Evolutionary conservation across 208 protist genomes (phyloP), one percentile per base, ranked within the genome.

Genomic region (Leishmania tarentolae): DNA sequence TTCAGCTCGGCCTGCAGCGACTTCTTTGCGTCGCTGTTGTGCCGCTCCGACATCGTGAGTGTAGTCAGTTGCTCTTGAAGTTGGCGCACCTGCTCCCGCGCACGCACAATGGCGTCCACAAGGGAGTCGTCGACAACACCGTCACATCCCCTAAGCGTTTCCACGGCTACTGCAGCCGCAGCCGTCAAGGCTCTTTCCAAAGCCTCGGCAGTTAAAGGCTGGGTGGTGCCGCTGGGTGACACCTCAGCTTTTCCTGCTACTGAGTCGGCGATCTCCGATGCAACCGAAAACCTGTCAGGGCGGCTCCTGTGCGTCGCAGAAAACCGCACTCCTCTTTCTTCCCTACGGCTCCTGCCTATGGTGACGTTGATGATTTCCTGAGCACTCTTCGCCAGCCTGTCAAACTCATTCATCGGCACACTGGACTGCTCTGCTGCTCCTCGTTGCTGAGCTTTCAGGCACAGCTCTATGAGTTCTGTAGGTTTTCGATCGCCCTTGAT

Each of bases 361-460:
- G 77, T 53, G 9, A 79, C 73, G 0, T 37, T 63, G 28, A 85
- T 44, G 47, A 85, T 31, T 19, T 85, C 73, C 0, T 72, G 70
- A 28, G 82, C 59, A n/a, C 63, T 83, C 28, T 57, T 59, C 75
- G 83, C 71, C 17, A 87, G 75, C 46, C 66, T 68, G 47, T 84
- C 78, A 53, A 88, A 76, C 69, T 85, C 86, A 31, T 78, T 79
- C n/a, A 82, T 75, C 37, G 82, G 80, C 37, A 85, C 53, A 9
- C 50, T 63, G 44, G 80, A 80, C 31, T 84, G 78, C 63, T 69
- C 71, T 11, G 61, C 61, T 6, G 83, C 71, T 56, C 50, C 72
- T 31, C 44, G 31, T 57, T 77, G 24, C 44, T 61, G 35, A 15
- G 61, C 65, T 31, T 76, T 24, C n/a, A 79, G 46, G 66, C 84